Conservation (phyloP, 2,329 filamentous ascomycete species). For the Trichoderma polysporum region DNA sequence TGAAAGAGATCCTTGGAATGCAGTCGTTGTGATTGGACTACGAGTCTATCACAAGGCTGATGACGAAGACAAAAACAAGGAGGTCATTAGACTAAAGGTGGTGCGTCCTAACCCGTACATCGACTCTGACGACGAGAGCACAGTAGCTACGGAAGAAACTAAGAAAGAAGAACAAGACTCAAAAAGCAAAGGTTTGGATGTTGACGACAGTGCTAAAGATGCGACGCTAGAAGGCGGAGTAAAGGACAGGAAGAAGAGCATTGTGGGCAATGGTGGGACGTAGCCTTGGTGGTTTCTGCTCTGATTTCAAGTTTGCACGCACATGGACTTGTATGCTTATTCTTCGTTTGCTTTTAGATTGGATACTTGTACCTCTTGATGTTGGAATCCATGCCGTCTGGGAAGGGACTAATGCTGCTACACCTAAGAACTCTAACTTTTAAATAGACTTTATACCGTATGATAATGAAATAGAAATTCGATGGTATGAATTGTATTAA, state of each 20-base stretch:
- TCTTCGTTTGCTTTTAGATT: not conserved
- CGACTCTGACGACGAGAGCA: constrained; percentile 27
- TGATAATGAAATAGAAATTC: not conserved
- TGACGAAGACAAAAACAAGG: constrained; percentile 33
- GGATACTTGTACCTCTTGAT: not conserved
- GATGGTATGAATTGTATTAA: no score
- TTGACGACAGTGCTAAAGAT: constrained; percentile 48
- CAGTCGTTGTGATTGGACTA: constrained; percentile 60
- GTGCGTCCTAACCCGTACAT: constrained; percentile 40
- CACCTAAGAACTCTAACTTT: not conserved
- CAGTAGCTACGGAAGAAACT: constrained; percentile 22
- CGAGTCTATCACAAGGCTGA: constrained; percentile 57
- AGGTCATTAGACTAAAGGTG: constrained; percentile 41
- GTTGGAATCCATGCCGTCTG: not conserved
- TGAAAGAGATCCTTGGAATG: constrained; percentile 61
- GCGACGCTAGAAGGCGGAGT: constrained; percentile 40
- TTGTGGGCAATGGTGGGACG: constrained; percentile 30
- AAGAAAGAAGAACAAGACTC: not conserved
- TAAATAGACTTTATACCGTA: not conserved
- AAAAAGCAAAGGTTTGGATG: constrained; percentile 39
- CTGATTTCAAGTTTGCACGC: not conserved
- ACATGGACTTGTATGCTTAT: not conserved
- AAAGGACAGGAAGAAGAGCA: constrained; percentile 38
- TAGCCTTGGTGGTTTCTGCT: not conserved
- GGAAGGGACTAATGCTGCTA: not conserved